These are phyloP conservation scores for Oligophagozyma castellii DNA, from an alignment of 1,139 yeast species.

Conservation along the genomic window DNA sequence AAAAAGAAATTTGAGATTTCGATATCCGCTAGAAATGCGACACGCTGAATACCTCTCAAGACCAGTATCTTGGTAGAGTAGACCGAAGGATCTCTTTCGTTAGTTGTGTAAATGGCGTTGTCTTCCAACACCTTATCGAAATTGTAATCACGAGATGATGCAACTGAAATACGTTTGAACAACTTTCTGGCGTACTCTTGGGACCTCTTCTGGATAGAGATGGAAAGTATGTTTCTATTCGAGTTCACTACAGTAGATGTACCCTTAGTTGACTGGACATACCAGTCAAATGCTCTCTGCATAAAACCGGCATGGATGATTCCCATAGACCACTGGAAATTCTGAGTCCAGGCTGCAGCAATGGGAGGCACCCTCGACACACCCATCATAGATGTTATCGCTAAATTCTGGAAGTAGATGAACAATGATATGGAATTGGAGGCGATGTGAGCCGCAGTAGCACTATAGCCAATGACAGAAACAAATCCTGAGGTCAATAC, in stretches of 20 bases:
- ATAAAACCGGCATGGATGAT: slow-evolving; percentile 67
- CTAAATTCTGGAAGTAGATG: slow-evolving; percentile 86
- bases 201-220: slow-evolving; percentile 63
- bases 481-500: slow-evolving; percentile 75
- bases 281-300: slow-evolving; percentile 86
- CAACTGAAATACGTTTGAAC: slow-evolving; percentile 18
- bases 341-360: slow-evolving; percentile 97
- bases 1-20: slow-evolving; percentile 77
- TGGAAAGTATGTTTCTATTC: slow-evolving; percentile 41
- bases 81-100: slow-evolving; percentile 43
- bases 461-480: slow-evolving; percentile 77
- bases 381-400: slow-evolving; percentile 93
- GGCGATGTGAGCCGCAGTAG: slow-evolving; percentile 94
- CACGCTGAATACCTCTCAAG: slow-evolving; percentile 84
- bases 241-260: slow-evolving; percentile 58
- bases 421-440: slow-evolving; percentile 87
- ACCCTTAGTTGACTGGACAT: slow-evolving; percentile 94
- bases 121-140: slow-evolving; percentile 38
- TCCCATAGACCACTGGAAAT: slow-evolving; percentile 94
- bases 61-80: slow-evolving; percentile 54
- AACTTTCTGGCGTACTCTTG: background rate
- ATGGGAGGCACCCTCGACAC: slow-evolving; percentile 89
- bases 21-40: slow-evolving; percentile 68
- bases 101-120: slow-evolving; percentile 47
- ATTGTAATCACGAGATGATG: slow-evolving; percentile 27